phyloP scores from a whole-genome alignment of 2,329 filamentous ascomycete genomes.

The Endothia cerciana region DNA sequence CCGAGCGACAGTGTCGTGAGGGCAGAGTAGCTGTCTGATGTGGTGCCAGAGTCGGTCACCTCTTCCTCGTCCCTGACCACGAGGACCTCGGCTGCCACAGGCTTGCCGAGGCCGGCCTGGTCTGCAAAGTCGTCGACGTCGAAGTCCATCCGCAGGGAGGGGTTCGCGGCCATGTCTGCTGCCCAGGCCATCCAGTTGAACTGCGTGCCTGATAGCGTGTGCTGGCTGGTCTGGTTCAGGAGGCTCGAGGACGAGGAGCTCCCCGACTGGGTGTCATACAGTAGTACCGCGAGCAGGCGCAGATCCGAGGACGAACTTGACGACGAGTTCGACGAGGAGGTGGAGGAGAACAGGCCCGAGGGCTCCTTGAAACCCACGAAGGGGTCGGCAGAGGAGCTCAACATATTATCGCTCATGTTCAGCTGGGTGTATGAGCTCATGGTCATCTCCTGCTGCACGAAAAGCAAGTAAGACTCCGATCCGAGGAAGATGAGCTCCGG shows the following conservation, averaged over 20 bases:
- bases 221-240: slow-evolving; percentile 1
- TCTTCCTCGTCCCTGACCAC: slow-evolving; percentile 23
- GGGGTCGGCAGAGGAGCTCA: slow-evolving; percentile 28
- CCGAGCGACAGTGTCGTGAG: slow-evolving; percentile 21
- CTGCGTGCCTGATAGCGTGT: background rate
- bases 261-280: slow-evolving; percentile 17
- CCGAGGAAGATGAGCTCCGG: slow-evolving; percentile 25
- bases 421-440: slow-evolving; percentile 21
- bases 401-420: slow-evolving; percentile 27
- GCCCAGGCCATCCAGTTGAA: slow-evolving; percentile 28
- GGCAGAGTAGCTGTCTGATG: slow-evolving; percentile 20
- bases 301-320: slow-evolving; percentile 29
- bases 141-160: slow-evolving; percentile 24
- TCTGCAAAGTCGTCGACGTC: slow-evolving; percentile 23
- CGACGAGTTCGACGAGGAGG: slow-evolving; percentile 28
- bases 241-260: background rate
- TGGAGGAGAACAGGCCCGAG: slow-evolving; percentile 36
- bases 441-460: slow-evolving; percentile 29
- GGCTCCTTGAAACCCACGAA: slow-evolving; percentile 34
- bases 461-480: slow-evolving; percentile 26
- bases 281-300: slow-evolving; percentile 25
- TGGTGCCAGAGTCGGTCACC: slow-evolving; percentile 1
- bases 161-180: slow-evolving; percentile 20
- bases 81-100: slow-evolving; percentile 25
- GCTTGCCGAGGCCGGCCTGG: slow-evolving; percentile 23